Percentiles rank a stretch among this genome's conserved stretches.
Evolutionary conservation across 2,329 filamentous ascomycete species (phyloP).

Genomic region (Furcasterigmium furcatum): DNA sequence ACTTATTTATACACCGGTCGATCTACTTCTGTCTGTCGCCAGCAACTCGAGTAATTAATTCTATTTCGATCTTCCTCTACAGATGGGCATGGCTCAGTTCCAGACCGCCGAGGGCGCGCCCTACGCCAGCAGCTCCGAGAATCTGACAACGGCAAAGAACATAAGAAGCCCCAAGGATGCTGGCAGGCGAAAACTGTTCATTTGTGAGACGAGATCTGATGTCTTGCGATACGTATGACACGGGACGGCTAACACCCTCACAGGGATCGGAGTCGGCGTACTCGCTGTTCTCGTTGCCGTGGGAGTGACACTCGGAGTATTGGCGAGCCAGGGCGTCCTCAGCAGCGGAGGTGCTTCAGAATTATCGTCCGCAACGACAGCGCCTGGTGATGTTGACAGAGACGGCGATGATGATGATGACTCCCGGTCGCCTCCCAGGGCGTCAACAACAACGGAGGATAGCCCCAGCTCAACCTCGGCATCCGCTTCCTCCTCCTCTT

Average conservation of each 20-base stretch:
- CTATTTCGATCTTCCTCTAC: too few relatives aligned
- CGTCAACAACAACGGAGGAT: too few relatives aligned
- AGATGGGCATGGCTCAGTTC: not conserved
- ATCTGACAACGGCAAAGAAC: not conserved
- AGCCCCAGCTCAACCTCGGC: not conserved
- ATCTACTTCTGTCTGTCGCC: not conserved
- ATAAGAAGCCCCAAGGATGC: not conserved
- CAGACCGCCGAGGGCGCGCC: not conserved
- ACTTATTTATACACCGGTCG: not conserved
- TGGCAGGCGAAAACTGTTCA: too few relatives aligned
- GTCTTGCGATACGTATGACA: not conserved
- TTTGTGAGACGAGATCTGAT: too few relatives aligned
- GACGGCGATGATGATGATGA: too few relatives aligned
- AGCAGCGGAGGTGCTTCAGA: too few relatives aligned
- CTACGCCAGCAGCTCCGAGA: not conserved
- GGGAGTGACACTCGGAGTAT: not conserved
- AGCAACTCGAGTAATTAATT: too few relatives aligned
- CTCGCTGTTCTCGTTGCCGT: not conserved
- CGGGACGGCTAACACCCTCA: not conserved
- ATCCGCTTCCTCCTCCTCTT: not conserved
- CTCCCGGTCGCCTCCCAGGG: too few relatives aligned
- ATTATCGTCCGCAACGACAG: too few relatives aligned
- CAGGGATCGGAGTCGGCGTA: not conserved
- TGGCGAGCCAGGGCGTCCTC: not conserved
- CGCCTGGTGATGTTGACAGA: too few relatives aligned